Percentiles rank a stretch among this genome's conserved stretches.
These are phyloP conservation scores for Arthrobotrys musiformis DNA, from an alignment of 2,329 filamentous ascomycete genomes.

Conservation along the genomic window DNA sequence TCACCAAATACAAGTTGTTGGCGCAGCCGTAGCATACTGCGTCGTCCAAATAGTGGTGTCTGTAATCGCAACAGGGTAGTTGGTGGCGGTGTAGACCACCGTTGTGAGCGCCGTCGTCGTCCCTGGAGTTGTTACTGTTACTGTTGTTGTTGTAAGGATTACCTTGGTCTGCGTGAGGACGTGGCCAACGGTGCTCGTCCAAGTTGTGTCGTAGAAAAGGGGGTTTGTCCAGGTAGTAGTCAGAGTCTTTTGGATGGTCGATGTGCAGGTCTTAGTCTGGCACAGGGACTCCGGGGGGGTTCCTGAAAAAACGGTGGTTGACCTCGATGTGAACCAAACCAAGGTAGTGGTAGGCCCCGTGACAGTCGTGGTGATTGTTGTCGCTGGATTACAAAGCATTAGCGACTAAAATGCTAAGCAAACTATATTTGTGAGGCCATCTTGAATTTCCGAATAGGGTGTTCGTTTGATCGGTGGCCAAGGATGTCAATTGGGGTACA, in stretches of 20 bases:
- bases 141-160: slow-evolving; percentile 4
- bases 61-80: slow-evolving; percentile 5
- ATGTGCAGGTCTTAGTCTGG: slow-evolving; percentile 24
- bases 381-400: neutral
- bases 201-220: slow-evolving; percentile 22
- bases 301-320: slow-evolving; percentile 7
- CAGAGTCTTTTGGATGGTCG: slow-evolving; percentile 5
- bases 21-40: slow-evolving; percentile 32
- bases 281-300: slow-evolving; percentile 32
- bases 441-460: neutral
- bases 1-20: slow-evolving; percentile 19
- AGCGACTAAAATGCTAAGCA: too few relatives aligned
- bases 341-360: slow-evolving; percentile 22
- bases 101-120: slow-evolving; percentile 19
- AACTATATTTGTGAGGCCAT: too few relatives aligned
- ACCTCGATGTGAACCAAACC: slow-evolving; percentile 16
- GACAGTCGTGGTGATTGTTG: slow-evolving; percentile 5
- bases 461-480: neutral
- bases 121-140: slow-evolving; percentile 31
- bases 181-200: slow-evolving; percentile 36
- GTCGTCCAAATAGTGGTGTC: slow-evolving; percentile 12
- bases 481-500: neutral
- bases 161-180: slow-evolving; percentile 34
- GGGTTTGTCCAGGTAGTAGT: slow-evolving; percentile 30
- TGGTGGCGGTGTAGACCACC: neutral